Evolutionary conservation across 768 basidiomycete genomes (phyloP), one percentile per base, ranked within the genome.

Genomic region (Kwoniella shandongensis): DNA sequence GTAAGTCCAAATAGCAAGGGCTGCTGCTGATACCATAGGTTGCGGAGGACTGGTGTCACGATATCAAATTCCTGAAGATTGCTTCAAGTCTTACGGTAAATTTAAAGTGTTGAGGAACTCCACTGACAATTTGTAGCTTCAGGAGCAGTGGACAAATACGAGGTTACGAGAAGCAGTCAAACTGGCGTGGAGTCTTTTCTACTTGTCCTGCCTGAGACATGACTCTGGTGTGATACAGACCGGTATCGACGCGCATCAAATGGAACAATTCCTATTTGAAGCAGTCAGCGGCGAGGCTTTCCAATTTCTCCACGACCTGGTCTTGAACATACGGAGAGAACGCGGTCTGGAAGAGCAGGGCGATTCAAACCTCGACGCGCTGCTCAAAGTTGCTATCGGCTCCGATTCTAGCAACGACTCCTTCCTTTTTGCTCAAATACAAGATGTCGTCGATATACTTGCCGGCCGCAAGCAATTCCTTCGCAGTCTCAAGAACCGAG

Each of bases 1-100:
- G 62, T 63, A 39, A 54, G 59, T 65, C 6, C 17, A 26, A 13
- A 8, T 23, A 4, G 23, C 3, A 20, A 18, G 25, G 8, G 20
- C n/a, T 32, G 20, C n/a, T 18, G 18, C n/a, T 40, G n/a, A 30
- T n/a, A 23, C 29, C 5, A 2, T 13, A 67, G 62, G 54, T 40
- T 22, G 45, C 57, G 25, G 65, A 66, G 18, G 54, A 59, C 13
- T 72, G 65, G 61, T 65, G 61, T 41, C 42, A 45, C 8, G 72
- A 73, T 57, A 55, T 63, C 30, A 58, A 63, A 30, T 70, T 70
- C 41, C 56, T 70, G n/a, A 63, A 65, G 22, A 32, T 73, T n/a
- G 65, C 58, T 6, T 66, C 72, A 4, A 65, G 53, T 39, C 36
- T 70, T 8, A 61, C 63, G 3, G 68, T 70, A 20, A 61, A 67